These are phyloP conservation scores for Vigna radiata DNA, from an alignment of 306 rosid species.

Conservation along the genomic window DNA sequence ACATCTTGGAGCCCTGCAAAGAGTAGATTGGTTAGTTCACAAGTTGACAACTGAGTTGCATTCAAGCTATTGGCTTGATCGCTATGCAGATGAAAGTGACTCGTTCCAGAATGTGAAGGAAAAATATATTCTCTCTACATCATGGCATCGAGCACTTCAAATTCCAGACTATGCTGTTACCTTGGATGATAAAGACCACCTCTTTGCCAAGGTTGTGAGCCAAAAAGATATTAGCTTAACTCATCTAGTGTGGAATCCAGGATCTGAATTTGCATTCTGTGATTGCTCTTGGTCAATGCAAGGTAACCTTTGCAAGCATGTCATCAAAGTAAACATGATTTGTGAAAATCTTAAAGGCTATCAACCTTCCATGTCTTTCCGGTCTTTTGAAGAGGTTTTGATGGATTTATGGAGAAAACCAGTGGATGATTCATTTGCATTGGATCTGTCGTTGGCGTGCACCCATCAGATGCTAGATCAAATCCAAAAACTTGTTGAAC, in stretches of 20 bases:
- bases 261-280: constrained; percentile 87
- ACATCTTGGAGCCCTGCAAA: constrained; percentile 90
- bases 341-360: constrained; percentile 57
- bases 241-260: constrained; percentile 91
- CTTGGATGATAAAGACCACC: constrained; percentile 63
- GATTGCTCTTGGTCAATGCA: constrained; percentile 69
- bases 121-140: constrained; percentile 87
- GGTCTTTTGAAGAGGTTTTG: constrained; percentile 71
- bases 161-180: constrained; percentile 71
- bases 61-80: constrained; percentile 90
- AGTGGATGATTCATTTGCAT: constrained; percentile 70
- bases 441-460: constrained; percentile 81
- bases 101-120: constrained; percentile 89
- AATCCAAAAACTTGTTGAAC: constrained; percentile 72
- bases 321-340: constrained; percentile 80
- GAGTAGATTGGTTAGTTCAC: constrained; percentile 98
- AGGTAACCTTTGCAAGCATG: constrained; percentile 94
- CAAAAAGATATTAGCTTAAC: constrained; percentile 61
- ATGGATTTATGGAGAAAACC: constrained; percentile 66
- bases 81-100: constrained; percentile 90
- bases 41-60: constrained; percentile 92
- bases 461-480: constrained; percentile 85
- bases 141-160: constrained; percentile 89
- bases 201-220: constrained; percentile 81
- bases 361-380: constrained; percentile 72